Evolutionary conservation across 306 rosid species (phyloP), one percentile per base, ranked within the genome.

Genomic region (Vigna hirtella): DNA sequence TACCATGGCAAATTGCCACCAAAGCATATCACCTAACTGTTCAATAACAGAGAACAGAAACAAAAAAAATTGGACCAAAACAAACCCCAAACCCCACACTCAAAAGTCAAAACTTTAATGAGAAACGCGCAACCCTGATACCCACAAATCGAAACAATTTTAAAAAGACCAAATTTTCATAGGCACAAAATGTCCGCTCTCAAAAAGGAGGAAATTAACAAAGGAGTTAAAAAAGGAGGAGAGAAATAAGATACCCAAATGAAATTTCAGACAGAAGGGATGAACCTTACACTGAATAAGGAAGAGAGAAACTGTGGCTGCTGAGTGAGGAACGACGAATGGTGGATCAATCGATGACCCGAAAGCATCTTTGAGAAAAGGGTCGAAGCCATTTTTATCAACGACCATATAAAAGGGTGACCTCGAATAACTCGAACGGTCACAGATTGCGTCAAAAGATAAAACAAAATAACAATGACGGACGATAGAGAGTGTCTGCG

Each of bases 251-350:
- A 34, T 70, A 77, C 70, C 81, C 61, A 70, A 64, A 74, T 64
- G 66, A 74, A 74, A 68, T 57, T 57, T 49, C 24, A 16, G 30
- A 20, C 5, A n/a, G 65, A 61, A 34, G 53, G 43, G 13, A 34
- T 15, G 82, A 49, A 56, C 77, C 91, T 89, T 88, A 88, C 98
- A 68, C 7, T 72, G 86, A 89, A 66, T 22, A 86, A 36, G 7
- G 97, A 84, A 73, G 94, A 63, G 66, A 85, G 72, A 83, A 81
- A 24, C 78, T 72, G 91, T 56, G 93, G 83, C 49, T 82, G 83
- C n/a, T 61, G 86, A 56, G 87, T 42, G 57, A 78, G 70, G 64
- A 83, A 80, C 9, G 67, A 53, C 3, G 91, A 57, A 38, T 91
- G 48, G 63, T 85, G 87, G 82, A 90, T 49, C 68, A 88, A 72